Evolutionary conservation across 2,329 filamentous ascomycete genomes (phyloP), one percentile per base, ranked within the genome.

Genomic region (Diaporthe sp.): DNA sequence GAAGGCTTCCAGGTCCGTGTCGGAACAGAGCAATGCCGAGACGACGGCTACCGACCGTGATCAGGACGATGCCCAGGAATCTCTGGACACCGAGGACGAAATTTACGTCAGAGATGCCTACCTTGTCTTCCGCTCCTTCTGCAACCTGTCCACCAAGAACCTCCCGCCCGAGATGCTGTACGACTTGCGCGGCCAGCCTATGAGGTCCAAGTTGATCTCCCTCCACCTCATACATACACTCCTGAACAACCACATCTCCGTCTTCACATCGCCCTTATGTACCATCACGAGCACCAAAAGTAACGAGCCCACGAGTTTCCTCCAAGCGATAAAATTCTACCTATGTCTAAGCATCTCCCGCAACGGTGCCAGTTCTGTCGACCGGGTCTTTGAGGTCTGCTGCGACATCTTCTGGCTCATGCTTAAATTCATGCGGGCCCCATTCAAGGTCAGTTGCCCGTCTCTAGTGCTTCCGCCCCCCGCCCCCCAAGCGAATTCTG

Each of bases 391-490:
- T 80, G 96, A 98, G 81, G 95, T 98, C 55, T 96, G 94, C 82
- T 96, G 94, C 79, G 97, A 99, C 82, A 97, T 98, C 39, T 99
- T 99, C 82, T 99, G 96, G 95, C 88, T 98, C 73, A 98, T 98
- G 93, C 86, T 98, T 56, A 97, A 97, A 82, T 93, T 95, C 79
- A 94, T 99, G 91, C 92, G 97, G 75, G 93, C 97, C 3, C 93
- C 96, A 76, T 94, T 99, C 84, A 99, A 99, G 92, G 93, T 93
- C 80, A 75, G 88, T 84, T 17, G n/a, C 9, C 17, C 22, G n/a
- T 2, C 17, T 10, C 9, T 47, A 27, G 10, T 15, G 19, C 15
- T 9, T n/a, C n/a, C n/a, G n/a, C n/a, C n/a, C 32, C 13, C 5
- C 9, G 4, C 32, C 32, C 32, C 22, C 44, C 4, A 25, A 51